phyloP scores from a whole-genome alignment of 2,329 filamentous ascomycete species.

The Monosporascus sp. region DNA sequence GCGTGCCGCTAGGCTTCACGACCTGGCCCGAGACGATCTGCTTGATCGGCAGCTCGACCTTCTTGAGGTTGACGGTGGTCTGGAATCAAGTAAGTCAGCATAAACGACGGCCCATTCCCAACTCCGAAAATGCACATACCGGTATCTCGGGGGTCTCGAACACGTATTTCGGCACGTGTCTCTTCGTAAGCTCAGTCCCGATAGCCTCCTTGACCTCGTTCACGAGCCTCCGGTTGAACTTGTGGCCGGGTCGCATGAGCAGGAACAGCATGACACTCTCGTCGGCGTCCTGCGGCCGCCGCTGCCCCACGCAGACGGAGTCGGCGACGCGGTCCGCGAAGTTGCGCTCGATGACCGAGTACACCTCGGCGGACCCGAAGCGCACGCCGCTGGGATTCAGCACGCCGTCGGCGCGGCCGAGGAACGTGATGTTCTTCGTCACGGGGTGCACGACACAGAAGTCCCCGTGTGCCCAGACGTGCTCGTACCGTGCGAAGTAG shows the following conservation, averaged over 20 bases:
- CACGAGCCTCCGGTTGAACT: constrained; percentile 51
- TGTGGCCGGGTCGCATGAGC: constrained; percentile 50
- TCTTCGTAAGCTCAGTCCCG: constrained; percentile 58
- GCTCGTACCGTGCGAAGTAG: constrained; percentile 57
- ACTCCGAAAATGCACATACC: constrained; percentile 41
- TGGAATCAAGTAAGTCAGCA: constrained; percentile 29
- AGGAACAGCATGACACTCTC: constrained; percentile 53
- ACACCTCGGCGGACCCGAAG: constrained; percentile 78
- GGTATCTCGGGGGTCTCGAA: constrained; percentile 80
- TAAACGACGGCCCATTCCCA: no score
- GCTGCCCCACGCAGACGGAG: constrained; percentile 75
- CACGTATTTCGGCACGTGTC: constrained; percentile 73
- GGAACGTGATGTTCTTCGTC: constrained; percentile 60
- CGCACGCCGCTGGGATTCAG: constrained; percentile 74
- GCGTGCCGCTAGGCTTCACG: constrained; percentile 70
- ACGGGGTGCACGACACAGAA: constrained; percentile 66
- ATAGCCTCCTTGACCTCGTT: constrained; percentile 60
- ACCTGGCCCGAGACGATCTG: constrained; percentile 72
- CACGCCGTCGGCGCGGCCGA: constrained; percentile 72
- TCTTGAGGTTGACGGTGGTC: constrained; percentile 80
- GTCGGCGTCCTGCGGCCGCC: constrained; percentile 51
- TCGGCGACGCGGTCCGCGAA: constrained; percentile 62
- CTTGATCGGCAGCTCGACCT: constrained; percentile 80
- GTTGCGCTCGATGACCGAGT: constrained; percentile 62
- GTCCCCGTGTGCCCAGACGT: constrained; percentile 80